Evolutionary conservation across 805 yeast genomes (phyloP), one percentile per base, ranked within the genome.

Genomic region (Saccharomycopsis malanga): DNA sequence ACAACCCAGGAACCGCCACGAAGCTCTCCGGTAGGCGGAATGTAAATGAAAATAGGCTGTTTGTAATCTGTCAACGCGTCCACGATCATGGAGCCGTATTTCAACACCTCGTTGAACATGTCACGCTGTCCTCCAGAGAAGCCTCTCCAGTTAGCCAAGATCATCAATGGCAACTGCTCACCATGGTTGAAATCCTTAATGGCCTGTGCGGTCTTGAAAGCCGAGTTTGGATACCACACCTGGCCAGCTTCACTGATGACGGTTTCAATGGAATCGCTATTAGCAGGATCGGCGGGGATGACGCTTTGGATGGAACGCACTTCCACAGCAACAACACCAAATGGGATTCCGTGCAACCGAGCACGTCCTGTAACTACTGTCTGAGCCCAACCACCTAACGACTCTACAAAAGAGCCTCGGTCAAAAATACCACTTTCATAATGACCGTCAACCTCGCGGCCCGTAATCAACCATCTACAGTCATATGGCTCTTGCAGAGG

Each of bases 1-100:
- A 93, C 99, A 48, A 94, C 99, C 99, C 99, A 93, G 22, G 98
- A 91, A 65, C 99, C 99, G 73, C 99, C 99, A 77, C 99, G 85
- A 57, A 93, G 76, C 69, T 93, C 99, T 66, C 98, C 98, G 56
- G 84, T 79, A 50, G 99, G 99, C 44, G 99, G 98, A 65, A 93
- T 91, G 69, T 93, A 93, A 22, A 93, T 87, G 70, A 93, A 83
- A 56, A 93, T 84, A 51, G 99, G 99, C 68, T 93, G 98, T 65
- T 87, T 87, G 77, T 82, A 93, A 59, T 81, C 96, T 56, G 87
- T 95, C 53, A 93, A 76, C 12, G 98, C 97, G 65, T 93, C 99
- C 55, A 93, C 99, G 68, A 93, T 93, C 67, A 76, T 87, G 3
- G 98, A 81, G 64, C 99, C 99, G 64, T 86, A 93, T 68, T 93